A percentile compares a stretch with the other conserved stretches of the same genome.
Evolutionary conservation across 768 basidiomycete genomes (phyloP).

Genomic region (Tylopilus vinaceipallidus): DNA sequence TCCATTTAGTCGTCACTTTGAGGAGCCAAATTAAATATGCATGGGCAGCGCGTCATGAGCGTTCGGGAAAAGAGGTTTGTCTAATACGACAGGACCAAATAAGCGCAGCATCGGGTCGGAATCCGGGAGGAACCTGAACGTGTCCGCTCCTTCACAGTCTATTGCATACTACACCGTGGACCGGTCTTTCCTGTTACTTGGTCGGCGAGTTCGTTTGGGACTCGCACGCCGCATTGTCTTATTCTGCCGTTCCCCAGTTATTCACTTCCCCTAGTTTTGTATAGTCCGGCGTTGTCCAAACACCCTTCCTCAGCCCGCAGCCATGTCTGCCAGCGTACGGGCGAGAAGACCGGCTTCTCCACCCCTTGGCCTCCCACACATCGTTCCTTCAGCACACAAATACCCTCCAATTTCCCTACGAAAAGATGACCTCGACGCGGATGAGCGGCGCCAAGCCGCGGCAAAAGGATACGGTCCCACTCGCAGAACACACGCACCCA

Average conservation of each 20-base stretch:
- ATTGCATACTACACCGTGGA: background rate
- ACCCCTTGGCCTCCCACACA: constrained; percentile 45
- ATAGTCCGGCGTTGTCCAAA: constrained; percentile 22
- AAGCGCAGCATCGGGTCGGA: constrained; percentile 7
- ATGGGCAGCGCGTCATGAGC: too few species aligned
- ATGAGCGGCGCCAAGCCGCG: constrained; percentile 66
- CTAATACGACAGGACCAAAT: constrained; percentile 16
- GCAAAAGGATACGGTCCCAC: constrained; percentile 60
- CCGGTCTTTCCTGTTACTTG: background rate
- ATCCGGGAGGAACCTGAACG: too few species aligned
- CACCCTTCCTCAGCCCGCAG: constrained; percentile 1
- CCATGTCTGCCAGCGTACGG: constrained; percentile 52
- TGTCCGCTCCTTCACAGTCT: background rate
- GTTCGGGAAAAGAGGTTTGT: background rate
- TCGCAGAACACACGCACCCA: constrained; percentile 46
- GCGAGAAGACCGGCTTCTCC: constrained; percentile 70
- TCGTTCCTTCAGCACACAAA: constrained; percentile 39
- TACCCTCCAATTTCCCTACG: constrained; percentile 55
- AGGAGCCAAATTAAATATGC: too few species aligned
- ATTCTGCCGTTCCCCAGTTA: background rate
- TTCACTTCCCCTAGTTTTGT: constrained; percentile 13
- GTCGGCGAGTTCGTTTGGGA: background rate
- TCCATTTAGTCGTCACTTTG: too few species aligned
- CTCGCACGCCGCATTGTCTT: background rate
- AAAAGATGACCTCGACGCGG: constrained; percentile 71